These are phyloP conservation scores for Raphidocelis subcapitata DNA, from an alignment of 139 green algal genomes.

Conservation along the genomic window DNA sequence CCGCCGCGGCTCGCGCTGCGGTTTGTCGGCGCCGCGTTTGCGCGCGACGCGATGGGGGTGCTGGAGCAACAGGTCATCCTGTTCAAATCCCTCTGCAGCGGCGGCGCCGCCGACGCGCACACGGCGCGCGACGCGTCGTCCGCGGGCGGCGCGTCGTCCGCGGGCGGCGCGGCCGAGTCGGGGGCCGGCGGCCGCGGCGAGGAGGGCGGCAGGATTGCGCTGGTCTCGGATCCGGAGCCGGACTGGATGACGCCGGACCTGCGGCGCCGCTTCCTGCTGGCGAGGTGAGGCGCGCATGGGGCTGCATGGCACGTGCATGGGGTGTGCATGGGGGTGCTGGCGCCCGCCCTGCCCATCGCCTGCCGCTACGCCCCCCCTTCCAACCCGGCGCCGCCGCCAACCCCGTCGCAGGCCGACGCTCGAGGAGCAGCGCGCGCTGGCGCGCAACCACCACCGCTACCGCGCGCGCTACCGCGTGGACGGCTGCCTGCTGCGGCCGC, in stretches of 20 bases:
- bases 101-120: too few relatives aligned
- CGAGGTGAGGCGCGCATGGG: not conserved
- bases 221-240: constrained; percentile 15
- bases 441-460: constrained; percentile 5
- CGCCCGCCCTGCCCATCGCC: too few relatives aligned
- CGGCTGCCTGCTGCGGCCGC: not conserved
- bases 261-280: constrained; percentile 5
- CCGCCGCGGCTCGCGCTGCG: not conserved
- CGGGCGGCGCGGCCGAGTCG: too few relatives aligned
- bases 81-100: too few relatives aligned
- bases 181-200: too few relatives aligned
- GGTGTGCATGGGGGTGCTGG: too few relatives aligned
- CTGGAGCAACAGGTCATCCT: constrained; percentile 13
- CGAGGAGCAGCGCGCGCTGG: constrained; percentile 15
- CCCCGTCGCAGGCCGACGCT: constrained; percentile 6
- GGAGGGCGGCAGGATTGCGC: not conserved
- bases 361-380: too few relatives aligned
- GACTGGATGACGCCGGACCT: constrained; percentile 23
- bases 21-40: constrained; percentile 12
- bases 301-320: not conserved
- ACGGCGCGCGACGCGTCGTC: too few relatives aligned
- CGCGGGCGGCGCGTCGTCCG: too few relatives aligned
- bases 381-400: too few relatives aligned
- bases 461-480: not conserved
- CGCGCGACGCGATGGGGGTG: constrained; percentile 5